phyloP scores from a whole-genome alignment of 2,329 filamentous ascomycete genomes.

The Arachnomyces sp. region DNA sequence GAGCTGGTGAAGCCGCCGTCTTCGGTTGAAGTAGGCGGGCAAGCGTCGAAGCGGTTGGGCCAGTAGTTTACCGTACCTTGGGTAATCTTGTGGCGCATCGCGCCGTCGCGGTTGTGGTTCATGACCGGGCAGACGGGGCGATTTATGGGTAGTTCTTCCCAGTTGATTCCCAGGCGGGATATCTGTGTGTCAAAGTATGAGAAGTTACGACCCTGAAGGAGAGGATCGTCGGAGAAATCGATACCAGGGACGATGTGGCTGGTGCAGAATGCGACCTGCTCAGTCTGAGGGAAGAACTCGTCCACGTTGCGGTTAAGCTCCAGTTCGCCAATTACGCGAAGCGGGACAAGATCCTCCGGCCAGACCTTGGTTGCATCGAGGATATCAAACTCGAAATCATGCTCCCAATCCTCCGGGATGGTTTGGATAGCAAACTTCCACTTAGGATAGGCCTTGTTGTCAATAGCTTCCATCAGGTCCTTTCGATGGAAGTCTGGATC shows the following conservation, averaged over 20 bases:
- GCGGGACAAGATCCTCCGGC: conserved; percentile 69
- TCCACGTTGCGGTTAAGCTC: conserved; percentile 74
- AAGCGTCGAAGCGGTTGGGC: conserved; percentile 62
- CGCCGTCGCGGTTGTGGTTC: conserved; percentile 70
- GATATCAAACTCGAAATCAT: conserved; percentile 79
- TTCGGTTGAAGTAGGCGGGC: conserved; percentile 53
- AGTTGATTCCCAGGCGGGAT: conserved; percentile 64
- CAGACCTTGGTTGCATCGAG: conserved; percentile 80
- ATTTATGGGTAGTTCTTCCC: conserved; percentile 71
- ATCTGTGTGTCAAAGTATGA: conserved; percentile 51
- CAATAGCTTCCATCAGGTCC: conserved; percentile 67
- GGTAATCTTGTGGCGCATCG: conserved; percentile 63
- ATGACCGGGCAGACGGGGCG: conserved; percentile 65
- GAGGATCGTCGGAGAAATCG: conserved; percentile 67
- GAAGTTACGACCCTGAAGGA: conserved; percentile 66
- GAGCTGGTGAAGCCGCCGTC: conserved; percentile 66
- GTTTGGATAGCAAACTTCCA: conserved; percentile 81
- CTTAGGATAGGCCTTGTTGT: conserved; percentile 61
- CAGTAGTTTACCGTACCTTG: conserved; percentile 71
- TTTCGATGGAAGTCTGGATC: conserved; percentile 78
- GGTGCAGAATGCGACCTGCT: conserved; percentile 78
- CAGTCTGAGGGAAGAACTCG: conserved; percentile 74
- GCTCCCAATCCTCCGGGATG: conserved; percentile 61
- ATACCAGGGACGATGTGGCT: conserved; percentile 72
- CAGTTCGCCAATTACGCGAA: conserved; percentile 70